Conservation (phyloP, 1,284 basidiomycete species). For the Cryptococcus sp. region DNA sequence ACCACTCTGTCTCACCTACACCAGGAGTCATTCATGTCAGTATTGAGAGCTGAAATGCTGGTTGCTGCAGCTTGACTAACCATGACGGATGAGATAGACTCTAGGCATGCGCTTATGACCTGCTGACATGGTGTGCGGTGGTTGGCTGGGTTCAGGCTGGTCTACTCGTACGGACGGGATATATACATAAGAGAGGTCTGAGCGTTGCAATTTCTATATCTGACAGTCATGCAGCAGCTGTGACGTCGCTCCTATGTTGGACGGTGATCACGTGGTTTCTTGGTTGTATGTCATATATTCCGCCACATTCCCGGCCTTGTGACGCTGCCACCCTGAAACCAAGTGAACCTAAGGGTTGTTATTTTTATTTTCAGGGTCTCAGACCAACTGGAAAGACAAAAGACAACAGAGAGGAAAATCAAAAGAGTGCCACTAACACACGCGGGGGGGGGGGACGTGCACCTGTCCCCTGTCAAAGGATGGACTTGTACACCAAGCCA, state of each 20-base stretch:
- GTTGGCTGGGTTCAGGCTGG: neutral
- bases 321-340: too few relatives aligned
- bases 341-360: neutral
- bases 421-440: neutral
- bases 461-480: too few relatives aligned
- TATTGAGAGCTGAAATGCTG: too few relatives aligned
- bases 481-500: too few relatives aligned
- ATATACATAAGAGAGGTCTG: neutral
- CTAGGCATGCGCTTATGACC: constrained; percentile 51
- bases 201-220: neutral
- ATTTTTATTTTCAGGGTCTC: neutral
- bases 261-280: neutral
- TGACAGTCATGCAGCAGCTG: neutral
- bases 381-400: neutral
- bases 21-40: constrained; percentile 2
- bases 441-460: too few relatives aligned
- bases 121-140: constrained; percentile 15
- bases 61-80: constrained; percentile 17
- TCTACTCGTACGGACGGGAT: neutral
- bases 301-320: too few relatives aligned
- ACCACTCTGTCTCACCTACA: constrained; percentile 90
- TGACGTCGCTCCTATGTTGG: neutral
- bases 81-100: constrained; percentile 53
- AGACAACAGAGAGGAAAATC: neutral
- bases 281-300: neutral